Base-by-base conservation (phyloP, 1,284 basidiomycete species). In the Amylostereum areolatum region DNA sequence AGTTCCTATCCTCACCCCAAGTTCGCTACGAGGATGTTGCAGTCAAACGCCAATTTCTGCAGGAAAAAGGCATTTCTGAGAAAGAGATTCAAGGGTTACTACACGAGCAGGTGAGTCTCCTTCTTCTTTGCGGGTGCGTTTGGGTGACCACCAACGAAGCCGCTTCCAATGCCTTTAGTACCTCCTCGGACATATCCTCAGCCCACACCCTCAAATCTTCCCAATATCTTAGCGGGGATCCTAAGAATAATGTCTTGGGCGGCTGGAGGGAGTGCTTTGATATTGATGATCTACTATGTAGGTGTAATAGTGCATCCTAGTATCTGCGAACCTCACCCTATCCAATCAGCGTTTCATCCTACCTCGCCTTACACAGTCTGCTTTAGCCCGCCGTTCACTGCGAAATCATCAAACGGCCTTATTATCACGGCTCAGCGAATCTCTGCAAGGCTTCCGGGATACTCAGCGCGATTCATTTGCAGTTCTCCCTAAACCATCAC, bases 121-220 rank as follows among this genome's bases (percentile, higher is more conserved):
- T 43, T 10, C 49, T 24, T 25, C 11, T 43, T 44, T 33, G 31
- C 39, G 30, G 44, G 39, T 55, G 40, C 56, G 54, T 40, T 50
- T n/a, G 29, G 8, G 24, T 48, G 46, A 32, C 28, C n/a, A 25
- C 43, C 3, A 49, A 53, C 33, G 30, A 28, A 37, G 27, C 52
- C 84, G 81, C 75, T 67, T 7, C 72, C 73, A 53, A 58, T 73
- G n/a, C 85, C 83, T 5, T 51, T 62, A 4, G 64, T 85, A 35
- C 84, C 84, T 18, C 85, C 86, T 2, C 74, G 84, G 55, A 81
- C 82, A 43, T 90, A 90, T 59, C 87, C 87, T 2, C 77, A 77
- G 53, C 76, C 73, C 5, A 78, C 81, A 4, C 85, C 84, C 3
- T 89, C 87, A 3, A 78, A 78, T 57, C 65, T 89, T 1, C 86